Evolutionary conservation across 2,329 filamentous ascomycete species (phyloP).

Genomic region (Microdochium paspali): DNA sequence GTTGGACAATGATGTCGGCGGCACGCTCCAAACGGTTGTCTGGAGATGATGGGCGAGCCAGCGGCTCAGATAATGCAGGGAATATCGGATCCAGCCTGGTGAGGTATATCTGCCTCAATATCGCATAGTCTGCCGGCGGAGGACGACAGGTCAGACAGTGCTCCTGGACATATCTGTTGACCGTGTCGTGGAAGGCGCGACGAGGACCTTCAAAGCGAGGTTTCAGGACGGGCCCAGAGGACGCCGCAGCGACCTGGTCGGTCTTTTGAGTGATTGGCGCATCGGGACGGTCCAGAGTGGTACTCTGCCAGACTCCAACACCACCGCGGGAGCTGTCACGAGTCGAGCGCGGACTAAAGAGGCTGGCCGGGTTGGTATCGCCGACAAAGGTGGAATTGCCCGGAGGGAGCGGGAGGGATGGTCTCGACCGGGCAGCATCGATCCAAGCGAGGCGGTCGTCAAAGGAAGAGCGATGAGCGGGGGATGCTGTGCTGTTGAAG

Average conservation of each 20-base stretch:
- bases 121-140: constrained; percentile 32
- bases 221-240: not conserved
- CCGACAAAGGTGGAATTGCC: constrained; percentile 33
- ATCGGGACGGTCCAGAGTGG: constrained; percentile 21
- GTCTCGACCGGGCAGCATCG: not conserved
- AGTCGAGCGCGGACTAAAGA: constrained; percentile 33
- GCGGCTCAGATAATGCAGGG: constrained; percentile 33
- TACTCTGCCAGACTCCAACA: constrained; percentile 45
- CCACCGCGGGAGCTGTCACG: constrained; percentile 36
- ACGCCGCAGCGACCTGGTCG: not conserved
- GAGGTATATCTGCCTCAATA: constrained; percentile 34
- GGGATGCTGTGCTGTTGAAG: too few relatives aligned
- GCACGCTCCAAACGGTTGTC: constrained; percentile 17
- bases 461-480: not conserved
- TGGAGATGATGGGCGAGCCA: constrained; percentile 1
- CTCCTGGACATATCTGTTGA: constrained; percentile 30
- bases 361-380: constrained; percentile 49
- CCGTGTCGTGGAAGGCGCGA: constrained; percentile 14
- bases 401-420: not conserved
- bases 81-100: constrained; percentile 46
- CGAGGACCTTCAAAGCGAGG: constrained; percentile 1
- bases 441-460: not conserved
- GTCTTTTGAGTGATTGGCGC: constrained; percentile 28
- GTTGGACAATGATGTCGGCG: constrained; percentile 34
- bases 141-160: constrained; percentile 39